Evolutionary conservation across 495 filamentous ascomycete genomes (phyloP).

Genomic region (Xylaria acuta): DNA sequence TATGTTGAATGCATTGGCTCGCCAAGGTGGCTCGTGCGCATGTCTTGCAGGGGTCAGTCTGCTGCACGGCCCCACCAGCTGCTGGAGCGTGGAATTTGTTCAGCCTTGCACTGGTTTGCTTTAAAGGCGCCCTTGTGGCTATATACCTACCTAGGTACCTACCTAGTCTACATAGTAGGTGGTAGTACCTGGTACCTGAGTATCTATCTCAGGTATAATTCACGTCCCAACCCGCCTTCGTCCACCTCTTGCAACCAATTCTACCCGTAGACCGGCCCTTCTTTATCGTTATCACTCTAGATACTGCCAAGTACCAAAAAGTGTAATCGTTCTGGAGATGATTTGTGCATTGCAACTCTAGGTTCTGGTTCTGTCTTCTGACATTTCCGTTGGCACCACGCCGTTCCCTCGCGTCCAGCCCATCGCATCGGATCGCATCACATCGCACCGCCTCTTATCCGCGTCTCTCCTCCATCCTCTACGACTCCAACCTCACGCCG

Average conservation of each 20-base stretch:
- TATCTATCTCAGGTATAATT: neutral
- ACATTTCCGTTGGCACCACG: slow-evolving; percentile 12
- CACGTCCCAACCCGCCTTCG: neutral
- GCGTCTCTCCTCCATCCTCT: neutral
- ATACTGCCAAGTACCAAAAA: neutral
- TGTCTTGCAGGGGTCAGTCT: neutral
- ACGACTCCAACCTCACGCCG: neutral
- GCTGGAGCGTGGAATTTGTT: slow-evolving; percentile 6
- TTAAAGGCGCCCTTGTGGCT: neutral
- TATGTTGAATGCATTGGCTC: no score
- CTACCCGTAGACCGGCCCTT: neutral
- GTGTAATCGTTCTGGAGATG: slow-evolving; percentile 15
- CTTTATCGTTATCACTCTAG: slow-evolving; percentile 1
- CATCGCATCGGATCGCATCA: neutral
- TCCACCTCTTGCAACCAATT: neutral
- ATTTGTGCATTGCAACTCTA: slow-evolving; percentile 13
- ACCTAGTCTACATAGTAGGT: no score
- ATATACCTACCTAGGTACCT: neutral
- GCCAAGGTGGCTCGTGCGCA: neutral
- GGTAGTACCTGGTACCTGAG: no score
- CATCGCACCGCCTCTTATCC: neutral
- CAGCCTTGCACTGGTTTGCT: slow-evolving; percentile 15
- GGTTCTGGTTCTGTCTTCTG: slow-evolving; percentile 27
- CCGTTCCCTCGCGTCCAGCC: neutral
- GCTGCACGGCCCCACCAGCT: neutral